Base-by-base conservation (phyloP, 2,329 filamentous ascomycete species). In the Clonostachys rosea region DNA sequence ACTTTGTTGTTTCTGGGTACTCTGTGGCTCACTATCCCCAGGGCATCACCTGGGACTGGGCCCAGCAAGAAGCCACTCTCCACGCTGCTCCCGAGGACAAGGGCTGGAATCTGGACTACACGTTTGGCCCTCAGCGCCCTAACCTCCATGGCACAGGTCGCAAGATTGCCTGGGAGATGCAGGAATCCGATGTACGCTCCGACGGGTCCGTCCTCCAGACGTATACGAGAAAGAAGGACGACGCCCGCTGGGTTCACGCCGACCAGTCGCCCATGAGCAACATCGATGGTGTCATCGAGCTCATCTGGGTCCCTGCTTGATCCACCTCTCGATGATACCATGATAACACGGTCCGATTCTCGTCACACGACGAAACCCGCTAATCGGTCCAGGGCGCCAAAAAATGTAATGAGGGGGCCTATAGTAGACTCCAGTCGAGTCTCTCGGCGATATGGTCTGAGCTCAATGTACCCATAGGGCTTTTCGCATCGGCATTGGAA, bases 1-100 rank as follows among this genome's bases (percentile, higher is more conserved):
- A 76, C 56, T 79, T 74, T 42, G 67, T 83, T 50, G 69, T 84
- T 47, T 76, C 79, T 6, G 79, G 80, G 9, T 84, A 78, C 62
- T 83, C 79, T 13, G 69, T 84, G 34, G 75, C 75, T 14, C 74
- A 77, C 48, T 83, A 84, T 52, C 75, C 75, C 2, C 55, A 65
- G 33, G 75, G 75, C 48, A 69, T 78, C 45, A 69, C 72, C 43
- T 71, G 77, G 37, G 74, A 75, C 50, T 61, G 69, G 17, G 66
- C 68, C 42, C 75, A 78, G 53, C 62, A 75, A 54, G 78, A 82
- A 58, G 67, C 69, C 18, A 81, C 78, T 2, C 76, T 79, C 57
- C 69, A 59, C 50, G 78, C 60, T 50, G 72, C 59, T 48, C 77
- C 56, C 35, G 75, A 64, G 56, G 66, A 74, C 54, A 73, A 69